Conservation (phyloP, 2,329 filamentous ascomycete genomes). For the Beauveria sp. region DNA sequence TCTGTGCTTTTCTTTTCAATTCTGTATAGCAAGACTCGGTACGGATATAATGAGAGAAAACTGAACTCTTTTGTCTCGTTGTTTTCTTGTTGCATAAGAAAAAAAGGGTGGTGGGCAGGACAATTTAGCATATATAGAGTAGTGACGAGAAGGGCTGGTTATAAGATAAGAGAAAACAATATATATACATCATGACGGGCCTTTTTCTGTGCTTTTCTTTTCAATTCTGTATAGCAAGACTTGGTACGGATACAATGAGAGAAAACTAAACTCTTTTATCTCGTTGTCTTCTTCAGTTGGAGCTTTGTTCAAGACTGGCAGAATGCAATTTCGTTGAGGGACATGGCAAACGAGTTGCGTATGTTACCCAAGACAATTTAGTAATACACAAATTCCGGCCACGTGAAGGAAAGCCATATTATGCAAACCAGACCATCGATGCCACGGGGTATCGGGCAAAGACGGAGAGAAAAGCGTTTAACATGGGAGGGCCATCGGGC, state of each 20-base stretch:
- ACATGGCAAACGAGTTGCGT: too few relatives aligned
- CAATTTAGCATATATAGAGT: conserved; percentile 1
- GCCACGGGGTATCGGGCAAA: neutral
- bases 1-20: neutral
- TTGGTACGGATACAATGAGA: neutral
- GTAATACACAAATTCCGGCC: neutral
- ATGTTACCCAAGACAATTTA: neutral
- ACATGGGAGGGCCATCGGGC: neutral
- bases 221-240: neutral
- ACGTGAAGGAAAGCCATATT: neutral
- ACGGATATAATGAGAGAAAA: neutral
- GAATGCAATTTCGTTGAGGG: neutral
- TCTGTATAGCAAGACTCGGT: too few relatives aligned
- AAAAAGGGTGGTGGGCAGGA: neutral
- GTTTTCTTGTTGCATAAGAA: neutral
- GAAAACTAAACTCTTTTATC: neutral
- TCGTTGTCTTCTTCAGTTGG: neutral
- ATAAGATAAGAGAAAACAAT: neutral
- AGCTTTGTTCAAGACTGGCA: neutral
- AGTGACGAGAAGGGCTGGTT: neutral
- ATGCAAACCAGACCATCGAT: neutral
- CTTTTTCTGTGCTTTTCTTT: neutral
- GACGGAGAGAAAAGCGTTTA: neutral
- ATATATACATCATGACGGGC: neutral
- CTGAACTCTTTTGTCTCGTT: too few relatives aligned